A percentile compares a stretch with the other conserved stretches of the same genome.
Conservation (phyloP, 306 rosid species). For the Ormosia semicastrata region DNA sequence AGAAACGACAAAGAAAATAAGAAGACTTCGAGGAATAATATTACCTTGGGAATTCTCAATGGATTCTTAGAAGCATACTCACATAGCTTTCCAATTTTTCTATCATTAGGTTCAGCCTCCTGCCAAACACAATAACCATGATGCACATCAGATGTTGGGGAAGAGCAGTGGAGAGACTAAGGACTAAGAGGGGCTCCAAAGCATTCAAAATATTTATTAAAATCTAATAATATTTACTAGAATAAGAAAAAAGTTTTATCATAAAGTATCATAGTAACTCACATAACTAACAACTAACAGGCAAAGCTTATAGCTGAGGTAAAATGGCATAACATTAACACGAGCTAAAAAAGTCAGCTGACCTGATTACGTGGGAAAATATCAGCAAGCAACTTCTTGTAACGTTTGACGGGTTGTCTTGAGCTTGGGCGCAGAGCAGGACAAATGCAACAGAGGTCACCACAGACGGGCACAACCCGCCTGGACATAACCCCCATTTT, state of each 20-base stretch:
- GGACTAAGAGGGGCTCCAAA: background rate
- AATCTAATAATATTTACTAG: background rate
- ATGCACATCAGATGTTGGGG: conserved; percentile 3
- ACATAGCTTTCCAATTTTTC: conserved; percentile 52
- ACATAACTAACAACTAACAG: background rate
- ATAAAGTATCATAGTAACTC: background rate
- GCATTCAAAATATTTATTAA: conserved; percentile 3
- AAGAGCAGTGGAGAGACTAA: background rate
- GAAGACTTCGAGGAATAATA: background rate
- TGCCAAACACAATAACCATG: conserved; percentile 30
- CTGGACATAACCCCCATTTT: conserved; percentile 98
- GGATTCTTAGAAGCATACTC: conserved; percentile 54
- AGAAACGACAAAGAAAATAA: background rate
- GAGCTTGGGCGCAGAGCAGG: conserved; percentile 92
- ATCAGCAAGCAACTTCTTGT: conserved; percentile 82
- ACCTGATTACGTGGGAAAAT: conserved; percentile 90
- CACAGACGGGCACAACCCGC: conserved; percentile 94
- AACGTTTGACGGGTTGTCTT: conserved; percentile 93
- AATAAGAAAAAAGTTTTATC: background rate
- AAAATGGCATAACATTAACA: background rate
- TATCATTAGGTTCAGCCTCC: conserved; percentile 48
- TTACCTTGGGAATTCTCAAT: conserved; percentile 51
- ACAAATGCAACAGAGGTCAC: conserved; percentile 84
- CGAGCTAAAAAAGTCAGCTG: conserved; percentile 51
- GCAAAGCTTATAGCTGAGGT: background rate